Conservation (phyloP, 2,329 filamentous ascomycete species). For the Scedosporium dehoogii region DNA sequence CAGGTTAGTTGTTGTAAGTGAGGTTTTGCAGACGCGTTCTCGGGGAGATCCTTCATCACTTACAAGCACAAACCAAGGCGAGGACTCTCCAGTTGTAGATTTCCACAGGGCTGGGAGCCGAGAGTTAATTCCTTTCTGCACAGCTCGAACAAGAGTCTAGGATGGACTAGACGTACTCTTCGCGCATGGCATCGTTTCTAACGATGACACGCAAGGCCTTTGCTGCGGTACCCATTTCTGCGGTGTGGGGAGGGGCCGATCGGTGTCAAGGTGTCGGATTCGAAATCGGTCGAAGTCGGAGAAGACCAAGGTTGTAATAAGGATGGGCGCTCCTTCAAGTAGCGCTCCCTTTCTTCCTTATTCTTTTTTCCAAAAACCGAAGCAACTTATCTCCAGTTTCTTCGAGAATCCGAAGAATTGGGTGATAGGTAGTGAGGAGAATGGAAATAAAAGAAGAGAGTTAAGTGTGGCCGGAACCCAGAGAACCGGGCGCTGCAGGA, state of each 20-base stretch:
- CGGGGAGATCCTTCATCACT: constrained; percentile 9
- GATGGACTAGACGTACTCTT: constrained; percentile 26
- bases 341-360: neutral
- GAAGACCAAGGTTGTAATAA: neutral
- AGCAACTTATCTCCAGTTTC: neutral
- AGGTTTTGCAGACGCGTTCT: neutral
- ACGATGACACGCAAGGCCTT: constrained; percentile 45
- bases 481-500: neutral
- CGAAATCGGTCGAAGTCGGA: neutral
- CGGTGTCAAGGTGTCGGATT: neutral
- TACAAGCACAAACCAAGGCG: constrained; percentile 47
- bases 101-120: constrained; percentile 36
- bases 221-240: constrained; percentile 28
- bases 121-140: neutral
- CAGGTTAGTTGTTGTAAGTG: neutral
- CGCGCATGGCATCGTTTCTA: constrained; percentile 62
- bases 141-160: neutral
- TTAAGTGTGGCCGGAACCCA: neutral
- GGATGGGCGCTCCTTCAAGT: neutral
- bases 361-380: neutral
- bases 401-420: neutral
- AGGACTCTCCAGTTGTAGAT: constrained; percentile 64
- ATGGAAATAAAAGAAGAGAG: neutral
- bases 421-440: neutral
- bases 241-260: neutral